phyloP scores from a whole-genome alignment of 768 basidiomycete species.

The Boletus vinaceobasis region DNA sequence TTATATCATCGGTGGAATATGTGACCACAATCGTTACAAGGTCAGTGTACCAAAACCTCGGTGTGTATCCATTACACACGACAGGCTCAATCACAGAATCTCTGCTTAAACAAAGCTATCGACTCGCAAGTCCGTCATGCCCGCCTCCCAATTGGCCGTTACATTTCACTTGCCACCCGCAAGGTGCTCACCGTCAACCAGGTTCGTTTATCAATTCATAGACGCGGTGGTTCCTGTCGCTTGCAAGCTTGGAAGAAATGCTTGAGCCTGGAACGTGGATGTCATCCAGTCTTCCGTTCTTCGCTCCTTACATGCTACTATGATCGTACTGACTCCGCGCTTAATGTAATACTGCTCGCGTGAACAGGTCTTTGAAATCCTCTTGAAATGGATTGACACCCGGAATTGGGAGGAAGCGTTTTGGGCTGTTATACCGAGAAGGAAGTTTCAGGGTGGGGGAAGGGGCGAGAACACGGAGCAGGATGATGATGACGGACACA shows the following conservation, averaged over 20 bases:
- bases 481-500: neutral
- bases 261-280: neutral
- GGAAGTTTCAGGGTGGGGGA: slow-evolving; percentile 65
- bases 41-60: slow-evolving; percentile 33
- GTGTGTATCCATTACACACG: neutral
- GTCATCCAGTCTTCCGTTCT: neutral
- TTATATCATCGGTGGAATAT: slow-evolving; percentile 94
- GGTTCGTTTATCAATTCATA: slow-evolving; percentile 30
- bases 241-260: slow-evolving; percentile 1
- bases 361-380: slow-evolving; percentile 75
- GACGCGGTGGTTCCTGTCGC: neutral
- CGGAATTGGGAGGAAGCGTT: slow-evolving; percentile 85
- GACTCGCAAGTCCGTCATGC: slow-evolving; percentile 75
- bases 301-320: neutral
- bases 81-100: slow-evolving; percentile 50
- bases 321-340: slow-evolving; percentile 1
- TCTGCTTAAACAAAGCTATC: slow-evolving; percentile 85
- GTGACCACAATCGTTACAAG: slow-evolving; percentile 96
- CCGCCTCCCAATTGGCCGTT: slow-evolving; percentile 91
- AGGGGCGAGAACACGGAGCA: neutral
- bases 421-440: slow-evolving; percentile 83
- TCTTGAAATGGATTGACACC: slow-evolving; percentile 84
- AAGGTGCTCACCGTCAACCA: slow-evolving; percentile 98
- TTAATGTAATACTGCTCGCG: neutral
- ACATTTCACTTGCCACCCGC: slow-evolving; percentile 80